Percentiles rank a stretch among this genome's conserved stretches.
Evolutionary conservation across 139 green algal species (phyloP).

Genomic region (Coelastrella sp.): DNA sequence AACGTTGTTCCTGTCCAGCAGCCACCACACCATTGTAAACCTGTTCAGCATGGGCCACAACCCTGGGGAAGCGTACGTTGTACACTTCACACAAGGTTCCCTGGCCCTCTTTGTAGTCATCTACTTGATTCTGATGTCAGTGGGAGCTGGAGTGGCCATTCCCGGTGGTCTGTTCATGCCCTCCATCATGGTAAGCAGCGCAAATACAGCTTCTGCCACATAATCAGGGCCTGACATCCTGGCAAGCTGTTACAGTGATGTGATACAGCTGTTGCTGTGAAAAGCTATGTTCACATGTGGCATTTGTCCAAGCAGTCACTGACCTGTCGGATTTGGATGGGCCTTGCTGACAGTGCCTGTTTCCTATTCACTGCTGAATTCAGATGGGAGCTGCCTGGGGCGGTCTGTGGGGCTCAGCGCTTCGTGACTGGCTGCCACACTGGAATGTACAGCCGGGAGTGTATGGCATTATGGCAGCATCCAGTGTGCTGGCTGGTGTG

Average conservation of each 20-base stretch:
- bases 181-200: slow-evolving; percentile 77
- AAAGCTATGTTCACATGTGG: not conserved
- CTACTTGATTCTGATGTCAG: slow-evolving; percentile 88
- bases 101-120: slow-evolving; percentile 69
- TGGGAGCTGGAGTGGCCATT: slow-evolving; percentile 80
- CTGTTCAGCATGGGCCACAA: slow-evolving; percentile 76
- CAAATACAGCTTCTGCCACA: no score
- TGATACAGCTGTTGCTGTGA: not conserved
- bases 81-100: slow-evolving; percentile 51
- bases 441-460: slow-evolving; percentile 77
- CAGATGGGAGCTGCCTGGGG: slow-evolving; percentile 79
- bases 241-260: not conserved
- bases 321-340: no score
- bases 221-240: no score
- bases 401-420: slow-evolving; percentile 71
- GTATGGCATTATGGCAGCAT: slow-evolving; percentile 87
- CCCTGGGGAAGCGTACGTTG: slow-evolving; percentile 39
- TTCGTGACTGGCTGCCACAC: slow-evolving; percentile 70
- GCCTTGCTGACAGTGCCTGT: not conserved
- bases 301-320: no score
- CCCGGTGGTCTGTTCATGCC: slow-evolving; percentile 96
- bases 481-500: slow-evolving; percentile 87
- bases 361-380: no score
- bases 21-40: slow-evolving; percentile 80
- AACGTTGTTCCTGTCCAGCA: slow-evolving; percentile 81